phyloP scores from a whole-genome alignment of 768 basidiomycete genomes.

The Grammothele lineata region DNA sequence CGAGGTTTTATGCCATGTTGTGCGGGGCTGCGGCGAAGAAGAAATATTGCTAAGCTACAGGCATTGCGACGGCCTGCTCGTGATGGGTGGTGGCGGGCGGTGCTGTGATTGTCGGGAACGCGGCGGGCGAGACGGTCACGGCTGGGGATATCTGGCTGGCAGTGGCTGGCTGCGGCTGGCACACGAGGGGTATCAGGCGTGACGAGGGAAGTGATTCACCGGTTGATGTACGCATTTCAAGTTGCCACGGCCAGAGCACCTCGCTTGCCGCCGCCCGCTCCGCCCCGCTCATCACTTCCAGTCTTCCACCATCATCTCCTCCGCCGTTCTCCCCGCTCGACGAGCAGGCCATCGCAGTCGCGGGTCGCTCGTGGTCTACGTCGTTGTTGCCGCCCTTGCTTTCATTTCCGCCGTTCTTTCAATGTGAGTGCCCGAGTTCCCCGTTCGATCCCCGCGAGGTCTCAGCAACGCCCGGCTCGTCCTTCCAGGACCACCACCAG shows the following conservation, averaged over 20 bases:
- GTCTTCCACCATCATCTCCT: conserved; percentile 20
- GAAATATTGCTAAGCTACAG: too few relatives aligned
- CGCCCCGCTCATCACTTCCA: conserved; percentile 13
- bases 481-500: conserved; percentile 23
- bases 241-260: too few relatives aligned
- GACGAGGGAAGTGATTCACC: too few relatives aligned
- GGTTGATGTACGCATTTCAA: too few relatives aligned
- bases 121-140: not conserved
- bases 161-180: not conserved
- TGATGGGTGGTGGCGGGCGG: conserved; percentile 1
- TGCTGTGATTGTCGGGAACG: conserved; percentile 13
- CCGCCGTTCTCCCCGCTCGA: conserved; percentile 14
- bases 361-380: conserved; percentile 30
- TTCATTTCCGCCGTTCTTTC: conserved; percentile 17
- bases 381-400: conserved; percentile 13
- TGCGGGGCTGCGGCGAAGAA: too few relatives aligned
- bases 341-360: conserved; percentile 27
- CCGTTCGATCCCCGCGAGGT: conserved; percentile 3
- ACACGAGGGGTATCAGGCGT: not conserved
- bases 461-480: not conserved
- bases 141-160: too few relatives aligned
- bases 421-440: conserved; percentile 17
- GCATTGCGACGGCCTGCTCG: not conserved
- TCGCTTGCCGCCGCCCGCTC: not conserved
- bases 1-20: too few relatives aligned